A percentile compares a stretch with the other conserved stretches of the same genome.
phyloP scores from a whole-genome alignment of 345 rosid genomes.

The Triadica sebifera region DNA sequence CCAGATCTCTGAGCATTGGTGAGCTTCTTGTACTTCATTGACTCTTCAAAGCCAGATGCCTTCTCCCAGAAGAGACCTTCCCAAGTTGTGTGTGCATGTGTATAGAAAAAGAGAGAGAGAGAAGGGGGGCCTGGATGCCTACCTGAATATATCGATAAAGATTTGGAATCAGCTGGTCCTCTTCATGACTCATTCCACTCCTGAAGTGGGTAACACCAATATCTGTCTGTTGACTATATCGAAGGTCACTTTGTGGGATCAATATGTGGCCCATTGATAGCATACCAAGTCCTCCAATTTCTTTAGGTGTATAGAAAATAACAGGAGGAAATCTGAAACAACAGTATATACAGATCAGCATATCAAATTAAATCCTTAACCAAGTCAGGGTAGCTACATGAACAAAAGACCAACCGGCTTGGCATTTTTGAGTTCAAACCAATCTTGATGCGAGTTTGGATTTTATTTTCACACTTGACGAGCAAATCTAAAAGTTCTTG shows the following conservation, averaged over 20 bases:
- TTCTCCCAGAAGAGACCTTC: slow-evolving; percentile 99
- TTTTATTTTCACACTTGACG: slow-evolving; percentile 97
- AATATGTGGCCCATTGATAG: slow-evolving; percentile 98
- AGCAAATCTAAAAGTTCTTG: slow-evolving; percentile 95
- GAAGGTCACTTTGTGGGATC: slow-evolving; percentile 99
- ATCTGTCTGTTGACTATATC: slow-evolving; percentile 99
- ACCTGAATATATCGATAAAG: slow-evolving; percentile 98
- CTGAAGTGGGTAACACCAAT: slow-evolving; percentile 99
- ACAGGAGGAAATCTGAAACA: slow-evolving; percentile 95
- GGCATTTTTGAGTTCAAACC: slow-evolving; percentile 99
- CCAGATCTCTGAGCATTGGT: slow-evolving; percentile 99
- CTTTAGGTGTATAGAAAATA: slow-evolving; percentile 97
- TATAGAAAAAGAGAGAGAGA: background rate
- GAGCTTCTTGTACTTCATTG: slow-evolving; percentile 97
- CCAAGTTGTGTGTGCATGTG: slow-evolving; percentile 90
- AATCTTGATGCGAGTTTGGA: slow-evolving; percentile 97
- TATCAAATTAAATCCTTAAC: background rate
- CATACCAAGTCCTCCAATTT: slow-evolving; percentile 99
- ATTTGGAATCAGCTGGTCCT: slow-evolving; percentile 98
- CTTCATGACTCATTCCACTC: slow-evolving; percentile 99
- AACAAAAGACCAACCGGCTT: slow-evolving; percentile 59
- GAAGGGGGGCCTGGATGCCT: background rate
- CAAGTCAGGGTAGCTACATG: background rate
- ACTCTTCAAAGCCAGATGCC: slow-evolving; percentile 99
- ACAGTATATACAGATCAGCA: background rate